phyloP scores from a whole-genome alignment of 352 stramenopile genomes.

The Pythium pectinolyticum region DNA sequence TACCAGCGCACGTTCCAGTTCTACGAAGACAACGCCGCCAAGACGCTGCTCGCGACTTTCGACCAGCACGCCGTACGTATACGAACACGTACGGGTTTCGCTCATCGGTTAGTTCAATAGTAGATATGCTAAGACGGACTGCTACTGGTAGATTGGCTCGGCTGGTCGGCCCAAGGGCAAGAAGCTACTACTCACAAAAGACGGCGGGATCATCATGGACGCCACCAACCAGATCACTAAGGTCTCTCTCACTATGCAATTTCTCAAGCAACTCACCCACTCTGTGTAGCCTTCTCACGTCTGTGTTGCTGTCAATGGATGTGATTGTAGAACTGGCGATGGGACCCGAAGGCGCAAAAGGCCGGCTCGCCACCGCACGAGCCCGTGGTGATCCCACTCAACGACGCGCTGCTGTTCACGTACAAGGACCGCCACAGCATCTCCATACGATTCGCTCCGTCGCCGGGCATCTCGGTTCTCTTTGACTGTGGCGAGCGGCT shows the following conservation, averaged over 20 bases:
- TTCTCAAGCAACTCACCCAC: no score
- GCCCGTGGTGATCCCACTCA: constrained; percentile 67
- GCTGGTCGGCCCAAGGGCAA: constrained; percentile 47
- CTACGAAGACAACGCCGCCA: constrained; percentile 63
- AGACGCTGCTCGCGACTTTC: constrained; percentile 56
- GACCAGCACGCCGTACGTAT: constrained; percentile 69
- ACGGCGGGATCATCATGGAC: constrained; percentile 58
- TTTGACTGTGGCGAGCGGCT: constrained; percentile 75
- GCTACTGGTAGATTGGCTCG: constrained; percentile 49
- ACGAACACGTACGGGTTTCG: no score
- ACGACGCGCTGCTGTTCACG: constrained; percentile 67
- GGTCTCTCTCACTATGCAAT: constrained; percentile 31
- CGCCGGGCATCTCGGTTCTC: constrained; percentile 52
- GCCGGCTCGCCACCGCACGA: constrained; percentile 55
- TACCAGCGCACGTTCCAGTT: constrained; percentile 69
- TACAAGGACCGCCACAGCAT: constrained; percentile 70
- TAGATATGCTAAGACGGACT: no score
- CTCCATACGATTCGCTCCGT: constrained; percentile 57
- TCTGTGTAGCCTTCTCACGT: no score
- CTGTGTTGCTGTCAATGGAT: no score
- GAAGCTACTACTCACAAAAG: constrained; percentile 70
- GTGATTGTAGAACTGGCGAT: constrained; percentile 43
- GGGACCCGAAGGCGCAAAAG: constrained; percentile 64
- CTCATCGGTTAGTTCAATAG: no score
- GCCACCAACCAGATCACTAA: constrained; percentile 53